A percentile compares a stretch with the other conserved stretches of the same genome.
Evolutionary conservation across 2,329 filamentous ascomycete species (phyloP).

Genomic region (Curvularia verruculosa): DNA sequence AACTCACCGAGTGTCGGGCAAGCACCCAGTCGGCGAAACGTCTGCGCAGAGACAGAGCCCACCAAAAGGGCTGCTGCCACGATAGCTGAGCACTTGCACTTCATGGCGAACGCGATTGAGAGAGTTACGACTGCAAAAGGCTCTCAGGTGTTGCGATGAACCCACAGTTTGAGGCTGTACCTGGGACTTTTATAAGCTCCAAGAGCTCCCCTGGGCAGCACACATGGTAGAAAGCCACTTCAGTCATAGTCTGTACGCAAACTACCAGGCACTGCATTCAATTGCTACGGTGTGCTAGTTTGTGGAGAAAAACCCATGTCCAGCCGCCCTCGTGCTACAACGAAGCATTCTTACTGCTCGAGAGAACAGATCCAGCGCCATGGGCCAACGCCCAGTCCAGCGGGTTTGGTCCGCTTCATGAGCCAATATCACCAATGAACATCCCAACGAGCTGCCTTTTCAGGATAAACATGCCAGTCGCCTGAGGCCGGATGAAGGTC

Average conservation of each 20-base stretch:
- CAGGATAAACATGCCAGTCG: slow-evolving; percentile 19
- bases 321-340: slow-evolving; percentile 39
- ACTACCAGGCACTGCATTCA: slow-evolving; percentile 22
- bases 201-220: slow-evolving; percentile 33
- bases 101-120: slow-evolving; percentile 38
- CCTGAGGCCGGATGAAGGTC: slow-evolving; percentile 9
- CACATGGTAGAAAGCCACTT: slow-evolving; percentile 16
- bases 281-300: slow-evolving; percentile 18
- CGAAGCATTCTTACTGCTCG: slow-evolving; percentile 40
- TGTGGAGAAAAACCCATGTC: slow-evolving; percentile 15
- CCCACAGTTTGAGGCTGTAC: slow-evolving; percentile 19
- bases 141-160: slow-evolving; percentile 29
- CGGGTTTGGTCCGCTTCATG: slow-evolving; percentile 26
- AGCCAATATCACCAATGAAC: slow-evolving; percentile 28
- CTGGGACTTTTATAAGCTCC: slow-evolving; percentile 39
- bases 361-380: slow-evolving; percentile 27
- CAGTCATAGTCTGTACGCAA: slow-evolving; percentile 7
- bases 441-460: slow-evolving; percentile 35
- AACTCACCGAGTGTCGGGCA: slow-evolving; percentile 60
- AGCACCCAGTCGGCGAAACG: slow-evolving; percentile 61
- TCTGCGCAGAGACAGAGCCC: slow-evolving; percentile 53
- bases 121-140: slow-evolving; percentile 17
- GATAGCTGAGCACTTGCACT: slow-evolving; percentile 35
- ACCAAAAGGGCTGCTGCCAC: slow-evolving; percentile 38
- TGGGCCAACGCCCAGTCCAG: slow-evolving; percentile 25